phyloP scores from a whole-genome alignment of 169 alveolate species.

The Babesia ovis region DNA sequence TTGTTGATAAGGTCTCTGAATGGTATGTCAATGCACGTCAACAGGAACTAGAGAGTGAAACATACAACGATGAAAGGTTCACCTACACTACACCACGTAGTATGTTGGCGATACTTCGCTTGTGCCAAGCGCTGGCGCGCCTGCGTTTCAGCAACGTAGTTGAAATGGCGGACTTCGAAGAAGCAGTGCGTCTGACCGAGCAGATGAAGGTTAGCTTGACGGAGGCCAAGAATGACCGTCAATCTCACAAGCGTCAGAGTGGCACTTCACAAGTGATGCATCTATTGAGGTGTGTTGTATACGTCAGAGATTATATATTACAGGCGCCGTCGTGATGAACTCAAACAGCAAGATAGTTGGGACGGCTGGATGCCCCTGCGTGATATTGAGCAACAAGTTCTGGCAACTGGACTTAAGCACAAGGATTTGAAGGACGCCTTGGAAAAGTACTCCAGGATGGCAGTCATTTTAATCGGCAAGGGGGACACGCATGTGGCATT shows the following conservation, averaged over 20 bases:
- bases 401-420: slow-evolving; percentile 71
- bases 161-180: slow-evolving; percentile 91
- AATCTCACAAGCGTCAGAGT: slow-evolving; percentile 59
- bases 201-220: slow-evolving; percentile 85
- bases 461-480: slow-evolving; percentile 70
- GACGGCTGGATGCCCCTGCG: slow-evolving; percentile 76
- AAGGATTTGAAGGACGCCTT: slow-evolving; percentile 72
- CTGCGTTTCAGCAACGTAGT: slow-evolving; percentile 89
- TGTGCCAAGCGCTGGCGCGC: slow-evolving; percentile 93
- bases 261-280: slow-evolving; percentile 80
- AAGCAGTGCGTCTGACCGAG: slow-evolving; percentile 92
- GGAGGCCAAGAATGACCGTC: slow-evolving; percentile 73
- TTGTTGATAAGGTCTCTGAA: slow-evolving; percentile 70
- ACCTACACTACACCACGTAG: slow-evolving; percentile 96
- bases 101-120: slow-evolving; percentile 91
- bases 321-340: slow-evolving; percentile 69
- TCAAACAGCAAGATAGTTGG: slow-evolving; percentile 72
- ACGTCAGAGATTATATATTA: neutral
- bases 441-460: slow-evolving; percentile 77
- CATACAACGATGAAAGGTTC: slow-evolving; percentile 82
- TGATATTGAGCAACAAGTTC: slow-evolving; percentile 73
- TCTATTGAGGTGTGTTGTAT: slow-evolving; percentile 60
- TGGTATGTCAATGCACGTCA: slow-evolving; percentile 77
- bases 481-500: slow-evolving; percentile 65
- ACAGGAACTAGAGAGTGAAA: slow-evolving; percentile 73